phyloP scores from a whole-genome alignment of 495 filamentous ascomycete genomes.

The Talaromyces nanjingensis region DNA sequence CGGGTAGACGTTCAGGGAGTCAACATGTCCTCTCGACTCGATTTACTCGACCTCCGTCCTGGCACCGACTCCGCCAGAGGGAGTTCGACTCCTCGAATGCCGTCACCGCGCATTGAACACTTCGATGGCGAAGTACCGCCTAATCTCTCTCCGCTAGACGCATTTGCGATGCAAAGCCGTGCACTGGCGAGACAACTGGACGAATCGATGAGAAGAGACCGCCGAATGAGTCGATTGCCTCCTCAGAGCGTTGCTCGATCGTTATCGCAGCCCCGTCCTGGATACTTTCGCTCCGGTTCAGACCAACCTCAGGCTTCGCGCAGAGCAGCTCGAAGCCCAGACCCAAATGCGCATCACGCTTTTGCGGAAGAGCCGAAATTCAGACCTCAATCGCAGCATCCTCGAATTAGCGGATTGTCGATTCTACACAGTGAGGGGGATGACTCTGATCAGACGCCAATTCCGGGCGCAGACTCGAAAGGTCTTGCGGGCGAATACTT shows the following conservation, averaged over 20 bases:
- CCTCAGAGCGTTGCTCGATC: slow-evolving; percentile 74
- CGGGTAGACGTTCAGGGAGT: not conserved
- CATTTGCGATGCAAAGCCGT: slow-evolving; percentile 83
- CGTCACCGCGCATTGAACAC: slow-evolving; percentile 65
- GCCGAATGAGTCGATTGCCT: slow-evolving; percentile 77
- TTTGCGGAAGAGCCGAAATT: slow-evolving; percentile 50
- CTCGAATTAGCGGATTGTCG: slow-evolving; percentile 60
- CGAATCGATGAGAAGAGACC: slow-evolving; percentile 57
- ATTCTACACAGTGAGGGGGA: slow-evolving; percentile 40
- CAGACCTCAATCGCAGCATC: slow-evolving; percentile 67
- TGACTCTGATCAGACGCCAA: slow-evolving; percentile 23
- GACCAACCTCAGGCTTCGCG: slow-evolving; percentile 24
- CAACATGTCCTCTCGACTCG: slow-evolving; percentile 21
- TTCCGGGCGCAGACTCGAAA: slow-evolving; percentile 2
- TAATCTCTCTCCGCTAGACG: slow-evolving; percentile 88
- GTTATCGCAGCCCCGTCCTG: slow-evolving; percentile 59
- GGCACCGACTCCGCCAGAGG: not conserved
- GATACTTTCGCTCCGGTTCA: slow-evolving; percentile 60
- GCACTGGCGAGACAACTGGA: slow-evolving; percentile 82
- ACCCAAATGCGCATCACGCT: slow-evolving; percentile 42
- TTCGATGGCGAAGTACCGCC: slow-evolving; percentile 83
- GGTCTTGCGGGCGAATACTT: slow-evolving; percentile 24
- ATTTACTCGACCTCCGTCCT: slow-evolving; percentile 2
- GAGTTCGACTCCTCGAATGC: slow-evolving; percentile 28
- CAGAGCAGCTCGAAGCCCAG: slow-evolving; percentile 28